Evolutionary conservation across 768 basidiomycete species (phyloP), one percentile per base, ranked within the genome.

Genomic region (Mycena albidolilacea): DNA sequence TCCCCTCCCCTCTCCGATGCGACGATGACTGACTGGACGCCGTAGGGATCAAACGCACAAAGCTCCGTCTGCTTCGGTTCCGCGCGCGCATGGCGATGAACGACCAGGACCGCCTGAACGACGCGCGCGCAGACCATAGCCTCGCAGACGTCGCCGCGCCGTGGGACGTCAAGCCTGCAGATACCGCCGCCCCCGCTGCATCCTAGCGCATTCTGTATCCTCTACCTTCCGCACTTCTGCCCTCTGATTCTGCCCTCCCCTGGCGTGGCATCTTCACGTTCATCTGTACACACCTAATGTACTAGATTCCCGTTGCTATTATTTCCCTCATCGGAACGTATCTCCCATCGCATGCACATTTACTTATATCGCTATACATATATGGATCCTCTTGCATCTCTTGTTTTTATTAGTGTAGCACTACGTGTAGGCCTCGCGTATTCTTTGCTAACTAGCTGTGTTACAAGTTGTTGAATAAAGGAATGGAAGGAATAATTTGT

Each of bases 11-110:
- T 63, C 17, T 14, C 11, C 2, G 4, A 3, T 21, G 7, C 41
- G 17, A 17, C 37, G 17, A 11, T 5, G 15, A 21, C 46, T 43
- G 35, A 48, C 15, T 2, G 15, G 12, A 7, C 7, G 38, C 76
- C 62, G 52, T 19, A 94, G 93, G 94, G 94, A 95, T 95, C 81
- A 95, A 92, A 75, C 88, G 93, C 50, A 95, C 94, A 19, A 95
- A 95, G 79, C 88, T 95, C 17, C 91, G 94, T 12, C 91, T 95
- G n/a, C 85, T 94, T 35, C 87, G 94, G 38, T 95, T 94, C 81
- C 89, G 89, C 23, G 90, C 89, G 38, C 89, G 94, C 30, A 95
- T 93, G 93, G 84, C 82, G 48, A 95, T 95, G 94, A 91, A 86
- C 60, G 90, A 91, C 70, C 85, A 85, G 43, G 94, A 95, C 75